These are phyloP conservation scores for Pseudopithomyces chartarum DNA, from an alignment of 2,329 filamentous ascomycete genomes.

Conservation along the genomic window DNA sequence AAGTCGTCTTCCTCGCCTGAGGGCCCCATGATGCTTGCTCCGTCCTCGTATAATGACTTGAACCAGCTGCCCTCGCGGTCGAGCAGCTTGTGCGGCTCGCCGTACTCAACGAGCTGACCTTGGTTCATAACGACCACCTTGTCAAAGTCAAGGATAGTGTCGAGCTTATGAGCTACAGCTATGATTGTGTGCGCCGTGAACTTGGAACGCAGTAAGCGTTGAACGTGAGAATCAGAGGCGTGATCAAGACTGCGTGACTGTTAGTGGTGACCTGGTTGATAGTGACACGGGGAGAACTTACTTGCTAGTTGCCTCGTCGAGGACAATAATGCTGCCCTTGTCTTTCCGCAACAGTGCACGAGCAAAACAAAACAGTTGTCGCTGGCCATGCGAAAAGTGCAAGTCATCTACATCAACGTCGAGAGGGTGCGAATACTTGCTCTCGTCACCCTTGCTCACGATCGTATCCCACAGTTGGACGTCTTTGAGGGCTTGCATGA, in stretches of 20 bases:
- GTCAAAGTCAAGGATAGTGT: slow-evolving; percentile 61
- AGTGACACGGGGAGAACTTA: slow-evolving; percentile 11
- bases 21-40: slow-evolving; percentile 1
- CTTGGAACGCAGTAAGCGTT: slow-evolving; percentile 58
- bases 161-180: slow-evolving; percentile 61
- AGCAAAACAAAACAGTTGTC: slow-evolving; percentile 67
- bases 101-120: slow-evolving; percentile 54
- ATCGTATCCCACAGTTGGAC: slow-evolving; percentile 53
- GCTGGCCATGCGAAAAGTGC: slow-evolving; percentile 57
- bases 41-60: slow-evolving; percentile 36
- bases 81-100: slow-evolving; percentile 33
- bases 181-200: slow-evolving; percentile 65
- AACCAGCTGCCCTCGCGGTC: slow-evolving; percentile 38
- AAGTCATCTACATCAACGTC: slow-evolving; percentile 38
- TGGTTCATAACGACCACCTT: slow-evolving; percentile 57
- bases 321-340: slow-evolving; percentile 30
- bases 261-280: background rate
- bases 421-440: slow-evolving; percentile 37
- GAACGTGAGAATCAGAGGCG: slow-evolving; percentile 62
- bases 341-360: slow-evolving; percentile 58
- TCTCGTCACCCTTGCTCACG: slow-evolving; percentile 35
- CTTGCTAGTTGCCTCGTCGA: slow-evolving; percentile 44
- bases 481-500: slow-evolving; percentile 51
- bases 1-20: slow-evolving; percentile 16
- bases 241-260: slow-evolving; percentile 56